phyloP scores from a whole-genome alignment of 768 basidiomycete genomes.

The Strobilomyces echinocephalus region DNA sequence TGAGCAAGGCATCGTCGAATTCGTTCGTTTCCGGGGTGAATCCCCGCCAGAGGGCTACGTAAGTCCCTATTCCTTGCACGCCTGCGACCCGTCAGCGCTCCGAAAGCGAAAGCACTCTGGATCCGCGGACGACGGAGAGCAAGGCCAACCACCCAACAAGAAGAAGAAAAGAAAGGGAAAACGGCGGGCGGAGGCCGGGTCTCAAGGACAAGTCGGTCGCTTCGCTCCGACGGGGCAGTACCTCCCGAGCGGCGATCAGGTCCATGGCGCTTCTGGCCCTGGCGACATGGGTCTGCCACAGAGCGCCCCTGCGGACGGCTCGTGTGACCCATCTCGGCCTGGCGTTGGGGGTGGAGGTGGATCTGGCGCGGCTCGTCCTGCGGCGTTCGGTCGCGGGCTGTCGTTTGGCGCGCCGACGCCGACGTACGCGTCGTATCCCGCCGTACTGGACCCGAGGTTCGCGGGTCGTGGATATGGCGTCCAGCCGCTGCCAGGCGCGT shows the following conservation, averaged over 20 bases:
- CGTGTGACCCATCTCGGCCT: slow-evolving; percentile 17
- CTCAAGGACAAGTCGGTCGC: slow-evolving; percentile 6
- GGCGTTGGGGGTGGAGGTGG: slow-evolving; percentile 16
- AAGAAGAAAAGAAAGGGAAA: slow-evolving; percentile 29
- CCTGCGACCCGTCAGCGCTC: slow-evolving; percentile 24
- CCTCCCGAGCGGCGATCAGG: slow-evolving; percentile 10
- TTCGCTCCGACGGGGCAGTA: neutral
- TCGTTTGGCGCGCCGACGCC: slow-evolving; percentile 2
- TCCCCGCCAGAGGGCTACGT: slow-evolving; percentile 39
- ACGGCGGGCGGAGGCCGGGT: slow-evolving; percentile 19
- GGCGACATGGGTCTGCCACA: slow-evolving; percentile 18
- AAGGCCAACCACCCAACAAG: slow-evolving; percentile 19
- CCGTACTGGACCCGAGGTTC: slow-evolving; percentile 11
- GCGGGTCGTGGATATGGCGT: neutral
- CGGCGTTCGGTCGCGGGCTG: neutral
- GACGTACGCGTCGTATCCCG: slow-evolving; percentile 11
- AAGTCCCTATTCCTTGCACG: slow-evolving; percentile 30
- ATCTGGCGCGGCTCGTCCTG: slow-evolving; percentile 15
- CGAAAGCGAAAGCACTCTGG: slow-evolving; percentile 37
- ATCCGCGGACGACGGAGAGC: slow-evolving; percentile 14
- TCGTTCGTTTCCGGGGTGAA: slow-evolving; percentile 50
- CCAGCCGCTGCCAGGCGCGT: neutral
- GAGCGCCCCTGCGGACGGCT: slow-evolving; percentile 5
- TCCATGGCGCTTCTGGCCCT: slow-evolving; percentile 16
- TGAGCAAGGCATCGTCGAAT: slow-evolving; percentile 53